Evolutionary conservation across 306 rosid genomes (phyloP).

Genomic region (Cyamopsis tetragonoloba): DNA sequence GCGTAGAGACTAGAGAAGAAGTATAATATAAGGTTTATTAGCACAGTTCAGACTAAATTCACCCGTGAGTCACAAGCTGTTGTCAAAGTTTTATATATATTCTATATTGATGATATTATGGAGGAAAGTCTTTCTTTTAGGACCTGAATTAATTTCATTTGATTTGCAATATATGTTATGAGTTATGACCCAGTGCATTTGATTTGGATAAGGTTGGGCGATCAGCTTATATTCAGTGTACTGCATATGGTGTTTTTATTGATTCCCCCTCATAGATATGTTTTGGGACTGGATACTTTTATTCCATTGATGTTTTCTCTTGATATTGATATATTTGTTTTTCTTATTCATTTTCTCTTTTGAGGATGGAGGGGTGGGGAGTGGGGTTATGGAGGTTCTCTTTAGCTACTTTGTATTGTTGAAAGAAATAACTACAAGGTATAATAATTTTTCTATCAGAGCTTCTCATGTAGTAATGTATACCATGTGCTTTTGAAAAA

Average conservation of each 20-base stretch:
- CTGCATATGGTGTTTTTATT: not conserved
- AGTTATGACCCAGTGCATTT: not conserved
- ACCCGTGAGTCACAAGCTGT: not conserved
- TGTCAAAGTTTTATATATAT: not conserved
- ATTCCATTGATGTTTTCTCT: not conserved
- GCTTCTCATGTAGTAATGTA: not conserved
- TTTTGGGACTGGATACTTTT: not conserved
- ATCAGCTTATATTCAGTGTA: not conserved
- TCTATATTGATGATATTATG: slow-evolving; percentile 24
- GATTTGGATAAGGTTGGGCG: not conserved
- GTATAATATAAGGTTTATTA: not conserved
- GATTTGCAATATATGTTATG: not conserved
- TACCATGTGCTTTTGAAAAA: not conserved
- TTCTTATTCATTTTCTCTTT: not conserved
- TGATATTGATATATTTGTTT: not conserved
- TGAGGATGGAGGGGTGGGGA: not conserved
- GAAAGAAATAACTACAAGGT: not conserved
- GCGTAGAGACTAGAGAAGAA: not conserved
- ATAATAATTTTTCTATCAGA: not conserved
- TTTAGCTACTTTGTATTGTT: not conserved
- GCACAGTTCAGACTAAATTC: slow-evolving; percentile 9
- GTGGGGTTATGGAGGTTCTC: too few species aligned
- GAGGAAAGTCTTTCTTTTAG: slow-evolving; percentile 13
- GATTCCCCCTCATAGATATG: too few species aligned
- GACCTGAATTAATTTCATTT: slow-evolving; percentile 5